These are phyloP conservation scores for Noccaea bulbosa DNA, from an alignment of 345 rosid genomes.

Conservation along the genomic window DNA sequence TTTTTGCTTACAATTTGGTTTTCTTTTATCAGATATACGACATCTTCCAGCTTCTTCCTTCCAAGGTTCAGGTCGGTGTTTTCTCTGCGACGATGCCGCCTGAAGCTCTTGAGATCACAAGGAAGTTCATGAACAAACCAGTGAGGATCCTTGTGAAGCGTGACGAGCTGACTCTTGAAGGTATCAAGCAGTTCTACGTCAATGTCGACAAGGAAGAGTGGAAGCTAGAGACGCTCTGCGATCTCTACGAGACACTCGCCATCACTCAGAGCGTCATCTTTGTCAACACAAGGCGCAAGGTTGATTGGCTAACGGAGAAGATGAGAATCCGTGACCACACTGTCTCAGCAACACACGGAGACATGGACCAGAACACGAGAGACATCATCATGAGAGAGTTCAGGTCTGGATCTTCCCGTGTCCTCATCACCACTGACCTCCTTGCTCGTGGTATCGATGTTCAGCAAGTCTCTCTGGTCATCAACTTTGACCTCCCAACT, in stretches of 20 bases:
- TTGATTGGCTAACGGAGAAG: conserved; percentile 87
- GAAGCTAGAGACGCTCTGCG: conserved; percentile 85
- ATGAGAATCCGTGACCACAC: conserved; percentile 89
- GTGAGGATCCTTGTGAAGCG: conserved; percentile 86
- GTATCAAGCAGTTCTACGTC: conserved; percentile 83
- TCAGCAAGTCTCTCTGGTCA: conserved; percentile 89
- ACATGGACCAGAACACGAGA: conserved; percentile 91
- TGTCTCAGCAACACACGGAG: conserved; percentile 90
- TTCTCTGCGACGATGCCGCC: conserved; percentile 97
- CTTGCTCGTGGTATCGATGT: conserved; percentile 92
- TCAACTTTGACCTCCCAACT: conserved; percentile 83
- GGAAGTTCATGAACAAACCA: conserved; percentile 89
- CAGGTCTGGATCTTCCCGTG: conserved; percentile 88
- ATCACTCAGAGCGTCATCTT: conserved; percentile 92
- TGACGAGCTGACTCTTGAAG: conserved; percentile 92
- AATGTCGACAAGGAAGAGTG: conserved; percentile 85
- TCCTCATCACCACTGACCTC: conserved; percentile 81
- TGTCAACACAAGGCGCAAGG: conserved; percentile 90
- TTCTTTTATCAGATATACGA: conserved; percentile 67
- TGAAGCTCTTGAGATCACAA: conserved; percentile 87
- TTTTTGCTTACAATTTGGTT: not conserved
- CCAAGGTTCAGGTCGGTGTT: conserved; percentile 78
- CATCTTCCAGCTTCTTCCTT: conserved; percentile 79
- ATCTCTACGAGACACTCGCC: conserved; percentile 81
- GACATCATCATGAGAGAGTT: conserved; percentile 88